phyloP scores from a whole-genome alignment of 1,284 basidiomycete genomes.

The Malassezia furfur region DNA sequence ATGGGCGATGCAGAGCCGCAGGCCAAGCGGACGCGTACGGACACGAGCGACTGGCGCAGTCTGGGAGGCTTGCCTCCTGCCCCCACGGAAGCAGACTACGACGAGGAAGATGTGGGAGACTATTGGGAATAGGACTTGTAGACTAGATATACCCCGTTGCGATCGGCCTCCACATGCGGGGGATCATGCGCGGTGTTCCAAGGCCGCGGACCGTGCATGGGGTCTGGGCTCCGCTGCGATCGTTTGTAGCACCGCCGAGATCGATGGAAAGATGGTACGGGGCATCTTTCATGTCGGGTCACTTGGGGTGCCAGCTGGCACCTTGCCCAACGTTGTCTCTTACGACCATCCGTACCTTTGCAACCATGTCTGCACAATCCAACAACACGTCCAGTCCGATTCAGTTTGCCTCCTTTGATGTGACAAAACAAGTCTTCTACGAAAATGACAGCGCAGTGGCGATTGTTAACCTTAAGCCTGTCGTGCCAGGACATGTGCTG shows the following conservation, averaged over 20 bases:
- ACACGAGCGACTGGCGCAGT: constrained; percentile 3
- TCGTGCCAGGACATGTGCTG: constrained; percentile 42
- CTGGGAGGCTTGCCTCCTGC: background rate
- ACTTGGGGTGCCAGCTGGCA: too few species aligned
- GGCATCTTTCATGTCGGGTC: too few species aligned
- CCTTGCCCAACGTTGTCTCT: too few species aligned
- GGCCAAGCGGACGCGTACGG: constrained; percentile 19
- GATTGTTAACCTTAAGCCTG: constrained; percentile 46
- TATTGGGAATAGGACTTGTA: background rate
- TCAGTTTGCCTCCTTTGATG: constrained; percentile 28
- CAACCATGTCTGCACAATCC: background rate
- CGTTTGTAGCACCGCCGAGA: too few species aligned
- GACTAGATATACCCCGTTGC: background rate
- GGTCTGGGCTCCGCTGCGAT: too few species aligned
- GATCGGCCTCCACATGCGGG: background rate
- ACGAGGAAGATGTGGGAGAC: background rate
- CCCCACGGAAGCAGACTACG: background rate
- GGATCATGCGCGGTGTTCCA: too few species aligned
- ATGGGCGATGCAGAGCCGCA: constrained; percentile 11
- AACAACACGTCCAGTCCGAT: background rate
- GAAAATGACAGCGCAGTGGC: constrained; percentile 20
- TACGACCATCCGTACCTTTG: background rate
- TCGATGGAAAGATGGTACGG: too few species aligned
- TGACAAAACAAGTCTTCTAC: constrained; percentile 29
- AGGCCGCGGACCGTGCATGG: too few species aligned